Percentiles rank a stretch among this genome's conserved stretches.
Conservation (phyloP, 257 asterid species). For the Ballota nigra region DNA sequence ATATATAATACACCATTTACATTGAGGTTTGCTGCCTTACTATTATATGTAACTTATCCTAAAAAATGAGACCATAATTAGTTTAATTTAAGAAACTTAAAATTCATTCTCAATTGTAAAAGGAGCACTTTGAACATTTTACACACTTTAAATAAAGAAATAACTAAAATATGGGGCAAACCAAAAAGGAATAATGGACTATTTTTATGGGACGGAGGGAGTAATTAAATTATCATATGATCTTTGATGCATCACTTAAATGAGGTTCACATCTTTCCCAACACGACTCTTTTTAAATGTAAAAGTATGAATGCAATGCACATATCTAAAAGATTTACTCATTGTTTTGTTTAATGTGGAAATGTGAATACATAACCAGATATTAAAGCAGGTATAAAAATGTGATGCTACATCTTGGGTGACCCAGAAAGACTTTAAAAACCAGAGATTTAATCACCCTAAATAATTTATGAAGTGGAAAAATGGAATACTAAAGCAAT, state of each 20-base stretch:
- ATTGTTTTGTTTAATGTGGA: background rate
- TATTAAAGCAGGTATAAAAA: background rate
- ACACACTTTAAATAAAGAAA: no score
- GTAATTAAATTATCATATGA: background rate
- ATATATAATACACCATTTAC: background rate
- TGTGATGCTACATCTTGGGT: no score
- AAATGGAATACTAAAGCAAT: background rate
- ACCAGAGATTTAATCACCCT: background rate
- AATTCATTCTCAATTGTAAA: background rate
- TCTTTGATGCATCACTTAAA: background rate
- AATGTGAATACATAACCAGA: background rate
- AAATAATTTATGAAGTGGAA: background rate
- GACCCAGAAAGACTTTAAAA: no score
- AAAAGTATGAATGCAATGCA: background rate
- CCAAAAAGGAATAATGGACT: no score
- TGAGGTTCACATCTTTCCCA: background rate
- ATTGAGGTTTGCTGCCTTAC: background rate
- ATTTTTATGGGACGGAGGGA: no score
- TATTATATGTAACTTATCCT: slow-evolving; percentile 5
- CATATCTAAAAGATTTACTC: background rate
- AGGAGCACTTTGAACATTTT: no score
- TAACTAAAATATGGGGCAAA: no score
- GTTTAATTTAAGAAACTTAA: background rate
- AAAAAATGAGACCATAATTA: background rate
- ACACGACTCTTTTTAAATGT: background rate